A percentile compares a stretch with the other conserved stretches of the same genome.
Conservation (phyloP, 768 basidiomycete genomes). For the Suillus ampliporus region DNA sequence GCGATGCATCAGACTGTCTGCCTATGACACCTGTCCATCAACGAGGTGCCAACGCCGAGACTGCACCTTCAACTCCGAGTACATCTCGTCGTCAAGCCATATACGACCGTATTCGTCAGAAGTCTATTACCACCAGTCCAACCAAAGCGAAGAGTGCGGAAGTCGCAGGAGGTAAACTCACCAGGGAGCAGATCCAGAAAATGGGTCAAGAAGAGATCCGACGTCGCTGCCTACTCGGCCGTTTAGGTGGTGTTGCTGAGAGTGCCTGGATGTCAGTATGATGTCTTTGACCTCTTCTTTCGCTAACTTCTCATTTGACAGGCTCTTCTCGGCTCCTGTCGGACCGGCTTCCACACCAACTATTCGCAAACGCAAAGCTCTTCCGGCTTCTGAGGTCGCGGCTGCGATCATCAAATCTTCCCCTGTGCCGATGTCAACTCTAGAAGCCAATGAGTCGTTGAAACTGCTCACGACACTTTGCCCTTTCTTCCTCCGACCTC, state of each 20-base stretch:
- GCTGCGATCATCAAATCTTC: slow-evolving; percentile 80
- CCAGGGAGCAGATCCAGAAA: slow-evolving; percentile 70
- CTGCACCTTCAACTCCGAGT: slow-evolving; percentile 70
- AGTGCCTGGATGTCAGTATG: slow-evolving; percentile 83
- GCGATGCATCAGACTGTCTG: slow-evolving; percentile 40
- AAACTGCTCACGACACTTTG: slow-evolving; percentile 69
- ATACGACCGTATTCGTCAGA: slow-evolving; percentile 79
- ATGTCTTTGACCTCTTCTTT: not conserved
- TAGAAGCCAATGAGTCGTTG: slow-evolving; percentile 80
- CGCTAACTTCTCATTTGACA: slow-evolving; percentile 28
- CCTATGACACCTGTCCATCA: slow-evolving; percentile 75
- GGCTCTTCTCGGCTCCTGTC: slow-evolving; percentile 75
- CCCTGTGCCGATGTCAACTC: slow-evolving; percentile 76
- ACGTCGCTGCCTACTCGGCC: slow-evolving; percentile 75
- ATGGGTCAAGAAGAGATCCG: slow-evolving; percentile 81
- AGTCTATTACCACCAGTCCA: slow-evolving; percentile 71
- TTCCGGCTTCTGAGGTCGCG: slow-evolving; percentile 70
- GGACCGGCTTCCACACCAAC: slow-evolving; percentile 58
- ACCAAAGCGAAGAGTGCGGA: slow-evolving; percentile 56
- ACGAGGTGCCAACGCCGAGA: slow-evolving; percentile 55
- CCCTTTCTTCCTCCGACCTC: slow-evolving; percentile 77
- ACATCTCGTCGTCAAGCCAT: slow-evolving; percentile 80
- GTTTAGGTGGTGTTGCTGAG: slow-evolving; percentile 82
- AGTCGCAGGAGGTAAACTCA: slow-evolving; percentile 51
- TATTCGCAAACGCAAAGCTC: slow-evolving; percentile 70